phyloP scores from a whole-genome alignment of 2,329 filamentous ascomycete genomes.

The Beauveria brongniartii region DNA sequence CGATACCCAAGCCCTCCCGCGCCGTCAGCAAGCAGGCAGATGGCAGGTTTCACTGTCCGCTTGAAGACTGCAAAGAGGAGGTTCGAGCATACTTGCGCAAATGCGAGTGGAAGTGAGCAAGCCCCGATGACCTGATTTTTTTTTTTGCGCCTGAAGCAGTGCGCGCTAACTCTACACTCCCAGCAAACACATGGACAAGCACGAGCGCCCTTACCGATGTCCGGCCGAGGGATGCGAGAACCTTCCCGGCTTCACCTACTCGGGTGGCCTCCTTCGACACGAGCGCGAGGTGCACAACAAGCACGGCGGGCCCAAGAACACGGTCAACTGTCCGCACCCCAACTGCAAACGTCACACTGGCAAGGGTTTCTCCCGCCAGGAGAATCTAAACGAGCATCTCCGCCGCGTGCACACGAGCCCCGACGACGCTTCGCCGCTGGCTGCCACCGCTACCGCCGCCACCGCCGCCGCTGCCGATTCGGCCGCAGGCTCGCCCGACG shows the following conservation, averaged over 20 bases:
- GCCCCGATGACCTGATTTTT: not conserved
- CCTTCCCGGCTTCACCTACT: constrained; percentile 89
- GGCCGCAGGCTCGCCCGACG: constrained; percentile 30
- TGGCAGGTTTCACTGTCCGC: constrained; percentile 71
- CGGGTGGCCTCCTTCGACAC: constrained; percentile 79
- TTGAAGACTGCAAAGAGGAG: constrained; percentile 59
- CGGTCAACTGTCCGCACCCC: constrained; percentile 73
- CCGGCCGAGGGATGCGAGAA: constrained; percentile 77
- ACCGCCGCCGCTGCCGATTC: constrained; percentile 19
- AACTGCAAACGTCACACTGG: constrained; percentile 87
- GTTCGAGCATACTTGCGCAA: constrained; percentile 65
- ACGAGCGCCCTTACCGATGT: constrained; percentile 89
- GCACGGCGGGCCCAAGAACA: constrained; percentile 80
- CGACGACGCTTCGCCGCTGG: constrained; percentile 27
- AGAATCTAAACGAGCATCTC: constrained; percentile 90
- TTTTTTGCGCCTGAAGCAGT: not conserved
- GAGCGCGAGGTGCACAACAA: constrained; percentile 90
- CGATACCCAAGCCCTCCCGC: constrained; percentile 52
- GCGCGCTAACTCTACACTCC: constrained; percentile 14
- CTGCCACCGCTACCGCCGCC: constrained; percentile 19
- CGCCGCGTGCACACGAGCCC: constrained; percentile 70
- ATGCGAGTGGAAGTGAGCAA: constrained; percentile 86
- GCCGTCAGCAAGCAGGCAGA: constrained; percentile 54
- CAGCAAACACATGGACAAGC: constrained; percentile 98
- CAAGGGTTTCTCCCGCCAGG: constrained; percentile 84